These are phyloP conservation scores for Drechslerella dactyloides DNA, from an alignment of 2,329 filamentous ascomycete species.

Conservation along the genomic window DNA sequence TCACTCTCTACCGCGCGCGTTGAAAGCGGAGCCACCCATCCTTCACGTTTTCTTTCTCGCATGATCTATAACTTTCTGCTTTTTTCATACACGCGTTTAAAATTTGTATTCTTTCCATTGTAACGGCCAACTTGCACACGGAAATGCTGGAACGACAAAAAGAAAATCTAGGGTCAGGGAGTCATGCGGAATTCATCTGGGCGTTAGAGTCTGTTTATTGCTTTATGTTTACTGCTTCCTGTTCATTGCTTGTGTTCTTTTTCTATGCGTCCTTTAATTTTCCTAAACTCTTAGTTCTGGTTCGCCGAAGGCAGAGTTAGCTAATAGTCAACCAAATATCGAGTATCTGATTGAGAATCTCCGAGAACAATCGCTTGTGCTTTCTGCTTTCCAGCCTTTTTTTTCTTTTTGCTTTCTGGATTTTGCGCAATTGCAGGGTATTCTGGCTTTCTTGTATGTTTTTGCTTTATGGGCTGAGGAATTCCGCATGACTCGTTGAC, in stretches of 20 bases:
- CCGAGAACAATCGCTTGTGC: background rate
- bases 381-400: conserved; percentile 7
- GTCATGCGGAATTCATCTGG: conserved; percentile 50
- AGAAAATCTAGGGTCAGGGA: conserved; percentile 50
- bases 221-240: conserved; percentile 6
- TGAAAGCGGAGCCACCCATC: conserved; percentile 13
- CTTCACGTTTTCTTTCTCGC: conserved; percentile 5
- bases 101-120: conserved; percentile 49
- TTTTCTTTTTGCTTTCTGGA: conserved; percentile 9
- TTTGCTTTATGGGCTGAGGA: conserved; percentile 46
- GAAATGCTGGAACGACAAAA: conserved; percentile 51
- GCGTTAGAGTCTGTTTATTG: conserved; percentile 28
- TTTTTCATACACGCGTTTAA: conserved; percentile 27
- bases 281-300: conserved; percentile 12
- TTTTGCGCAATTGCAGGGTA: background rate
- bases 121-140: conserved; percentile 49
- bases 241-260: conserved; percentile 9
- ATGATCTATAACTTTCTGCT: background rate
- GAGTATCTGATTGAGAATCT: background rate
- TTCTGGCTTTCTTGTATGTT: conserved; percentile 21
- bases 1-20: conserved; percentile 2
- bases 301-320: conserved; percentile 14
- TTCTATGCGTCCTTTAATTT: background rate
- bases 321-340: conserved; percentile 27
- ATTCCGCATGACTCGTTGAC: conserved; percentile 51